These are phyloP conservation scores for Jimgerdemannia lactiflua DNA, from an alignment of 192 early-diverging fungal genomes.

Conservation along the genomic window DNA sequence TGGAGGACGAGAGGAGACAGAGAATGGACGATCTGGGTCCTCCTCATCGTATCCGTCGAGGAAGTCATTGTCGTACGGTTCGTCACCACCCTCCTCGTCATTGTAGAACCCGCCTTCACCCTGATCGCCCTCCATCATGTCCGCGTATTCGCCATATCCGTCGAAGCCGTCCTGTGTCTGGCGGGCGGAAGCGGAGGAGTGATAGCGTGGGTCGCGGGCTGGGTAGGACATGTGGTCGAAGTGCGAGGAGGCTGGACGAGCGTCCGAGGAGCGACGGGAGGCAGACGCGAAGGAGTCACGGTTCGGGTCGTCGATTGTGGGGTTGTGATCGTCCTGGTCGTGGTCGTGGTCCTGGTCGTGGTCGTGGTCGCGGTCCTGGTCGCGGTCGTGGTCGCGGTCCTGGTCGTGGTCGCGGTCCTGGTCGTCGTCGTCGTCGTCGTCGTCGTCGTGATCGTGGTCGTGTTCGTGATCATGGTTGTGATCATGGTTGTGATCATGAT, in stretches of 20 bases:
- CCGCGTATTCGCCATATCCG: background rate
- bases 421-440: too few relatives aligned
- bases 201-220: background rate
- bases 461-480: too few relatives aligned
- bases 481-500: too few relatives aligned
- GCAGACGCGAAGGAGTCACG: too few relatives aligned
- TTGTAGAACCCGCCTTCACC: background rate
- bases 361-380: too few relatives aligned
- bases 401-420: too few relatives aligned
- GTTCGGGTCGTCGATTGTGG: too few relatives aligned
- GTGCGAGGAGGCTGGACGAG: background rate
- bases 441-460: too few relatives aligned
- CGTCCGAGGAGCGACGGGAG: background rate
- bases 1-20: background rate
- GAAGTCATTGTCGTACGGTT: background rate
- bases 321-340: too few relatives aligned
- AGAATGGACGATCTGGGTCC: background rate
- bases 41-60: background rate
- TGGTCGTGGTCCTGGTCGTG: too few relatives aligned
- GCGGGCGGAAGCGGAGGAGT: background rate
- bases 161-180: background rate
- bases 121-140: background rate
- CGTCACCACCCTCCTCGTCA: background rate
- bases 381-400: too few relatives aligned
- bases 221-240: background rate